Evolutionary conservation across 129 eudicot genomes (phyloP), one percentile per base, ranked within the genome.

Genomic region (Chrysanthemum makinoi): DNA sequence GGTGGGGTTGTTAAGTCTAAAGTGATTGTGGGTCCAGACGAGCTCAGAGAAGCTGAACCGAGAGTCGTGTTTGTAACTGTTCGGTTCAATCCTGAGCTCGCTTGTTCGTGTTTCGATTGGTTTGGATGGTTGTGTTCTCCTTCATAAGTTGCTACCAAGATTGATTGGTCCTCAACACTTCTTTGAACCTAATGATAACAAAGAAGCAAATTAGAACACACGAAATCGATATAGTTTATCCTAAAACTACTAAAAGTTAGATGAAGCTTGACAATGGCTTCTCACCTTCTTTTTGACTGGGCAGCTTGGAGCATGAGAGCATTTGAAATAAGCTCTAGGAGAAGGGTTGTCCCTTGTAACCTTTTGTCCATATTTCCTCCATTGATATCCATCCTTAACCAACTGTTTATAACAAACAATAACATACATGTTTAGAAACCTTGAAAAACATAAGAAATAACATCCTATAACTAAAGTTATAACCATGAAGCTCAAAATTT

Each of bases 291-390:
- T 95, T 80, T 95, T 95, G 57, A 95, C 99, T 1, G 97, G 99
- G 79, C 97, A 95, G 8, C 47, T 83, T 26, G 99, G 99, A 69
- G 99, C 99, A 83, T 87, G 89, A 35, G 99, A 87, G 84, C 97
- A 95, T 80, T 86, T 90, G 93, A 95, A 95, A 79, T 95, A 95
- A 63, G 99, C 99, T 90, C 97, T 95, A 30, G 99, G 99, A 78
- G 81, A 95, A 81, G 99, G 99, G 58, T 95, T 95, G 66, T 95
- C 99, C 68, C 99, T 90, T 22, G 97, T 95, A 39, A 95, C 99
- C 75, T 95, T 95, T 85, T 95, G 99, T 12, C 99, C 99, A 66
- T 95, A 95, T 77, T 95, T 95, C 84, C 99, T 88, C 99, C 97
- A 95, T 81, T 95, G 99, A 74, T 90, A 90, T 24, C 99, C 99